Conservation (phyloP, 2,329 filamentous ascomycete genomes). For the Neonectria faginata region DNA sequence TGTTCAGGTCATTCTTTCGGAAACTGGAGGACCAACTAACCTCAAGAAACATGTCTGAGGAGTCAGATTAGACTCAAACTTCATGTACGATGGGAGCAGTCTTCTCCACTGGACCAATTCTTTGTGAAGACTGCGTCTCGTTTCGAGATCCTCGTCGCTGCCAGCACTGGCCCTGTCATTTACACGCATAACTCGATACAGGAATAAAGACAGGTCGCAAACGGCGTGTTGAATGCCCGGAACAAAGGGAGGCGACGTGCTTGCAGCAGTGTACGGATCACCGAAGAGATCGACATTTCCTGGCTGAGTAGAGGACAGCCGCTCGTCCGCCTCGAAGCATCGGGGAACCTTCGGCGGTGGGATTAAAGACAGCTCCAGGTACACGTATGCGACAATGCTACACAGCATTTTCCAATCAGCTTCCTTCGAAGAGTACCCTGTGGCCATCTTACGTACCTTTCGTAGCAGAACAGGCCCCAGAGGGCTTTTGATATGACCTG, state of each 20-base stretch:
- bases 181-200: slow-evolving; percentile 31
- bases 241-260: slow-evolving; percentile 23
- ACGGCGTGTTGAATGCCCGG: slow-evolving; percentile 22
- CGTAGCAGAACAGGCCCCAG: slow-evolving; percentile 37
- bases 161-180: slow-evolving; percentile 19
- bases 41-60: slow-evolving; percentile 33
- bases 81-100: slow-evolving; percentile 25
- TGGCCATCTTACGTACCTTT: slow-evolving; percentile 31
- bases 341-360: slow-evolving; percentile 25
- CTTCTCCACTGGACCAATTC: slow-evolving; percentile 23
- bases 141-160: slow-evolving; percentile 18
- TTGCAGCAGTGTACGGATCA: slow-evolving; percentile 9
- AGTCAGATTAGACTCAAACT: slow-evolving; percentile 30
- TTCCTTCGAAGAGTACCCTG: neutral
- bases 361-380: slow-evolving; percentile 28
- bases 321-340: slow-evolving; percentile 16
- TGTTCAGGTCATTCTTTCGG: neutral
- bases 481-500: slow-evolving; percentile 28
- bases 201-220: slow-evolving; percentile 33
- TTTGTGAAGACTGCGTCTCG: slow-evolving; percentile 12
- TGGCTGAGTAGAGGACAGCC: neutral
- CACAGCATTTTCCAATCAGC: too few species aligned
- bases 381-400: slow-evolving; percentile 30
- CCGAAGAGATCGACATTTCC: slow-evolving; percentile 29
- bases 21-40: neutral